Evolutionary conservation across 2,329 filamentous ascomycete species (phyloP), one percentile per base, ranked within the genome.

Genomic region (Lithohypha guttulata): DNA sequence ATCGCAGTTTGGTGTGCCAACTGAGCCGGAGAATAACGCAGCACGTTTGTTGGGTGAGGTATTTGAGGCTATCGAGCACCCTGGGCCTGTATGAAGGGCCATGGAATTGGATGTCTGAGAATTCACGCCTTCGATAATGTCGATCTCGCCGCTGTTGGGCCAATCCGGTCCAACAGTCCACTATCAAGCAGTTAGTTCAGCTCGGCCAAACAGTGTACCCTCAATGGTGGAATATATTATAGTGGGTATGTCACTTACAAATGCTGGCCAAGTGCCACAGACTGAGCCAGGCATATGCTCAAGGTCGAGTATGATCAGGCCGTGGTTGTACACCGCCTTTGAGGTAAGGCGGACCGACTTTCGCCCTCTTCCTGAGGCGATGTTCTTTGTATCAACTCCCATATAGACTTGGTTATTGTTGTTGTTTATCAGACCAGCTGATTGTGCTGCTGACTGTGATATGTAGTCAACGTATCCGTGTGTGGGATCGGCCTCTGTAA

Each of bases 81-180:
- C 73, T 3, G 65, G 48, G 7, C 60, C 59, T 1, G 81, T 84
- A 64, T 84, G 79, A 11, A 91, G 68, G 22, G 81, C 79, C 60
- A 85, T 67, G 31, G 68, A 59, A 57, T 81, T 74, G 42, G 66
- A 60, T 2, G 62, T 55, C 45, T 76, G 70, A 15, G 66, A 62
- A 62, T 84, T 83, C 50, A 85, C 79, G 25, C 81, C 81, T 62
- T 87, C 83, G 50, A 87, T 75, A 52, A 87, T 81, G 57, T 89
- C 83, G 51, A 89, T 82, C 61, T 87, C 83, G 32, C 82, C 82
- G 6, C 66, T 64, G 28, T 56, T 57, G 0, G 63, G 64, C 64
- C 64, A 68, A 25, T 48, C 32, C 10, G 40, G 19, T 13, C 62
- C n/a, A n/a, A n/a, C n/a, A n/a, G n/a, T 62, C 15, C 26, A 28